Evolutionary conservation across 495 filamentous ascomycete genomes (phyloP).

Genomic region (Penicillium malachiteum): DNA sequence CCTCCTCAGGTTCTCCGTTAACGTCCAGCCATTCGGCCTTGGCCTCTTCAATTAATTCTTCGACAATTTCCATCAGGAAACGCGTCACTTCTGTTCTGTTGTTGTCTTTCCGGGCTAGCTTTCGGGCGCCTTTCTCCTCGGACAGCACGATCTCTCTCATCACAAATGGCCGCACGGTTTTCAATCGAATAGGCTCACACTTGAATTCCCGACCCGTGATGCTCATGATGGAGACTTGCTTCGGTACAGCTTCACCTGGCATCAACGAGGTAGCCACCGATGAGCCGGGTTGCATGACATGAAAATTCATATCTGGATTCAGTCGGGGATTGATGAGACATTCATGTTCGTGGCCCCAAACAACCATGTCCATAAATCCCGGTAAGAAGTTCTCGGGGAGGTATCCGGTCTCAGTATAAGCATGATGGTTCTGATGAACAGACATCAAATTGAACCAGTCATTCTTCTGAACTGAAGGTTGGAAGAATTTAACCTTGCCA

Average conservation of each 20-base stretch:
- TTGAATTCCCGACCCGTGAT: conserved; percentile 80
- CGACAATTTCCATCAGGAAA: conserved; percentile 72
- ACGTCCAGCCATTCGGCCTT: conserved; percentile 73
- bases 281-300: conserved; percentile 96
- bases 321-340: conserved; percentile 80
- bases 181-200: conserved; percentile 78
- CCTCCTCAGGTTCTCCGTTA: conserved; percentile 56
- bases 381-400: conserved; percentile 93
- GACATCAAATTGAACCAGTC: conserved; percentile 98
- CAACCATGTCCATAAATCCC: conserved; percentile 82
- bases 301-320: conserved; percentile 85
- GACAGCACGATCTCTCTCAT: conserved; percentile 79
- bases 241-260: conserved; percentile 86
- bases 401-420: conserved; percentile 85
- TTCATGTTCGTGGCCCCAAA: conserved; percentile 99
- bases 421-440: conserved; percentile 95
- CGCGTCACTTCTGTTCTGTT: conserved; percentile 78
- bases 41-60: conserved; percentile 84
- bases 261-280: conserved; percentile 92
- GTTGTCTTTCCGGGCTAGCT: conserved; percentile 73
- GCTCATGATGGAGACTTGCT: conserved; percentile 83
- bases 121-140: conserved; percentile 73
- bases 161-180: conserved; percentile 86
- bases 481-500: conserved; percentile 89
- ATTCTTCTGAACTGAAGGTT: conserved; percentile 73